Conservation (phyloP, 2,329 filamentous ascomycete genomes). For the Parascedosporium putredinis region DNA sequence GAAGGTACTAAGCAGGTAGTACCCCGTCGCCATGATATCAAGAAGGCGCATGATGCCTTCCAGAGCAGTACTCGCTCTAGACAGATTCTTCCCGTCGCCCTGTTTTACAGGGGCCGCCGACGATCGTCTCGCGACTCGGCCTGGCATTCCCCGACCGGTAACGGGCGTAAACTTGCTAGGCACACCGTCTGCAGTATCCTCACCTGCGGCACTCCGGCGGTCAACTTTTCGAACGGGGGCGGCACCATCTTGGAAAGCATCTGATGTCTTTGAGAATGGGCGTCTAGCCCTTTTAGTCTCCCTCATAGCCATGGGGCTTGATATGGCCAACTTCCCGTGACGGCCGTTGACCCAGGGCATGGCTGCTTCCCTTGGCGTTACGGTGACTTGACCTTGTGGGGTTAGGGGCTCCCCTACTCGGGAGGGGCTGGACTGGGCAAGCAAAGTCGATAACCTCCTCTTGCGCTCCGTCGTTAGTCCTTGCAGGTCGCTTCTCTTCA, state of each 20-base stretch:
- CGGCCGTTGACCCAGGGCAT: not conserved
- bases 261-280: constrained; percentile 37
- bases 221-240: no score
- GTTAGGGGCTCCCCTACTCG: not conserved
- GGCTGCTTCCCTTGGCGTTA: not conserved
- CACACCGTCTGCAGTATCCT: no score
- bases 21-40: constrained; percentile 70
- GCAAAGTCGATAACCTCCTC: not conserved
- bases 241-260: no score
- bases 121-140: not conserved
- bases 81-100: not conserved
- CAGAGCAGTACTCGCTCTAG: constrained; percentile 47
- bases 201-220: no score
- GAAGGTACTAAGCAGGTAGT: constrained; percentile 68
- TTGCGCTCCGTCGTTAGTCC: not conserved
- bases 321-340: not conserved
- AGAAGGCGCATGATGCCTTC: constrained; percentile 70
- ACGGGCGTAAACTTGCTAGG: no score
- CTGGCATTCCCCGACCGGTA: no score
- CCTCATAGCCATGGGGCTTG: constrained; percentile 29
- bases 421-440: not conserved
- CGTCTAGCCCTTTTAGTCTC: constrained; percentile 80
- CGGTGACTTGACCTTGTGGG: not conserved
- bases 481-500: not conserved
- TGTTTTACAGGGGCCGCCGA: no score